These are phyloP conservation scores for Astrothelium macrocarpum DNA, from an alignment of 495 filamentous ascomycete species.

Conservation along the genomic window DNA sequence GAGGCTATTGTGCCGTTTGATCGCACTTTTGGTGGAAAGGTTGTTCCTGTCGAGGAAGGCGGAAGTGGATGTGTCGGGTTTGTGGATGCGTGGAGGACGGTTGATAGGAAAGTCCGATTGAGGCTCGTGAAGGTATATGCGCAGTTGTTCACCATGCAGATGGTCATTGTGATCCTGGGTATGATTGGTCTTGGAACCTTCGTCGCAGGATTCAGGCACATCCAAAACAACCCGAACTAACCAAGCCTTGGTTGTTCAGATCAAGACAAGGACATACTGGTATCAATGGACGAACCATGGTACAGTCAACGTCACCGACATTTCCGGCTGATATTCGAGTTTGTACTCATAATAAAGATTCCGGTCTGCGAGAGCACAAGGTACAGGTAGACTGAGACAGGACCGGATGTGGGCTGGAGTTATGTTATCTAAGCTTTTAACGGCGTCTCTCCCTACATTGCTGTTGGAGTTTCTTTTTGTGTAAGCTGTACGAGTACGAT, in stretches of 20 bases:
- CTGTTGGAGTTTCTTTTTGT: background rate
- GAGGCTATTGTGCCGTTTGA: constrained; percentile 72
- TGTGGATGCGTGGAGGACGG: constrained; percentile 60
- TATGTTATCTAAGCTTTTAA: background rate
- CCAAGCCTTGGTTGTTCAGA: background rate
- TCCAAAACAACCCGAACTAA: background rate
- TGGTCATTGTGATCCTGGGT: constrained; percentile 35
- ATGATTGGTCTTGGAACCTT: background rate
- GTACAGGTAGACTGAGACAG: background rate
- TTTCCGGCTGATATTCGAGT: background rate
- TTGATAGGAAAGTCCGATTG: constrained; percentile 54
- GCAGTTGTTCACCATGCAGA: constrained; percentile 51
- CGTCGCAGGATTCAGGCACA: background rate
- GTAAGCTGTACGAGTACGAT: too few species aligned
- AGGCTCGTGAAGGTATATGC: constrained; percentile 57
- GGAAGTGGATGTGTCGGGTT: constrained; percentile 60
- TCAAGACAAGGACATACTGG: background rate
- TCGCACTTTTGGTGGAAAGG: constrained; percentile 48
- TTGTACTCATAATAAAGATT: background rate
- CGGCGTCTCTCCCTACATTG: background rate
- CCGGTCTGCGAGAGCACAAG: background rate
- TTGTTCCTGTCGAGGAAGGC: constrained; percentile 45
- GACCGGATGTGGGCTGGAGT: background rate
- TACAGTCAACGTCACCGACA: background rate
- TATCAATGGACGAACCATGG: background rate